Evolutionary conservation across 306 rosid species (phyloP).

Genomic region (Luffa acutangula): DNA sequence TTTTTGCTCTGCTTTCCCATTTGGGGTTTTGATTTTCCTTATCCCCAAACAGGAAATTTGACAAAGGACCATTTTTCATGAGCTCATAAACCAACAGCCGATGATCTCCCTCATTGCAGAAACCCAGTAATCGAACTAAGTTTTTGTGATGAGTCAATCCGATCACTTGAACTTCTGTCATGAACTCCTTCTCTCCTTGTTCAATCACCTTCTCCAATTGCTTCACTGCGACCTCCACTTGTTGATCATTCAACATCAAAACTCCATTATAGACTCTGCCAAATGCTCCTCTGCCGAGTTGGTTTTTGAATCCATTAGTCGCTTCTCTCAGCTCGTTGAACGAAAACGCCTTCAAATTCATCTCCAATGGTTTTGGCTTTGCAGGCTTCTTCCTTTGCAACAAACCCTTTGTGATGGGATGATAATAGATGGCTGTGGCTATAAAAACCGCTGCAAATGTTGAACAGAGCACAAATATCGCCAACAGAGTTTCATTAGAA

Average conservation of each 20-base stretch:
- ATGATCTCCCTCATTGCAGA: conserved; percentile 22
- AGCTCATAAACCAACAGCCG: conserved; percentile 27
- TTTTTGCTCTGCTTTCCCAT: conserved; percentile 21
- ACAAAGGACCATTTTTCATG: conserved; percentile 26
- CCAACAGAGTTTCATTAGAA: neutral
- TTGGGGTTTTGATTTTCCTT: neutral
- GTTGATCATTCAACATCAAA: neutral
- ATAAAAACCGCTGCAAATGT: neutral
- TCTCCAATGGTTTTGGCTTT: neutral
- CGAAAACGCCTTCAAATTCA: conserved; percentile 15
- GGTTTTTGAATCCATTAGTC: conserved; percentile 23
- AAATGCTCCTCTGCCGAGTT: conserved; percentile 22
- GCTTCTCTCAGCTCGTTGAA: conserved; percentile 18
- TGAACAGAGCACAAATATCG: neutral
- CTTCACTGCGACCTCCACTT: conserved; percentile 17
- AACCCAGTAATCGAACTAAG: conserved; percentile 21
- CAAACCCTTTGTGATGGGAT: neutral
- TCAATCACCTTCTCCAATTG: conserved; percentile 11
- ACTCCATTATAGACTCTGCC: conserved; percentile 28
- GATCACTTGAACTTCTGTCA: conserved; percentile 14
- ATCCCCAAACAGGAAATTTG: conserved; percentile 17
- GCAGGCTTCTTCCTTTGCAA: neutral
- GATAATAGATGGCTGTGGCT: neutral
- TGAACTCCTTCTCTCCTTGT: conserved; percentile 15
- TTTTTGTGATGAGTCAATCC: conserved; percentile 19